Evolutionary conservation across 1,284 basidiomycete genomes (phyloP).

Genomic region (Pseudozyma flocculosa): DNA sequence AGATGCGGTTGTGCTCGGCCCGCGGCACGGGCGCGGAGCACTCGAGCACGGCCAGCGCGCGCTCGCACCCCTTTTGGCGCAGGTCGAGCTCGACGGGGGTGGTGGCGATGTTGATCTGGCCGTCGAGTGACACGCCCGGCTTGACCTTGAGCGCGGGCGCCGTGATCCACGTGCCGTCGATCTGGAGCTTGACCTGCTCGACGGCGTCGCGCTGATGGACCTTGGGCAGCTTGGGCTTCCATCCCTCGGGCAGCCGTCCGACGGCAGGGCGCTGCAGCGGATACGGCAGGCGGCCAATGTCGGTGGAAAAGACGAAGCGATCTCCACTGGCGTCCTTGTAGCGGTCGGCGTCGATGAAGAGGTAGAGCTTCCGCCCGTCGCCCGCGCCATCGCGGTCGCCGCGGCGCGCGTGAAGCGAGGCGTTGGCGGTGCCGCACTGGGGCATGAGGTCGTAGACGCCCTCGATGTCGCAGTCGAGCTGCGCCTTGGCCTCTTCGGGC

Average conservation of each 20-base stretch:
- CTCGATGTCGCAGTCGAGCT: conserved; percentile 77
- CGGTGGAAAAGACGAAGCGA: conserved; percentile 41
- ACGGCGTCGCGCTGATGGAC: conserved; percentile 11
- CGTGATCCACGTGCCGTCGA: conserved; percentile 30
- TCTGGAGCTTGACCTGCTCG: conserved; percentile 27
- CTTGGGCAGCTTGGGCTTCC: conserved; percentile 28
- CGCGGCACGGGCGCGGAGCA: conserved; percentile 28
- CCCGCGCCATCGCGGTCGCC: conserved; percentile 60
- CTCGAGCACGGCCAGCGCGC: conserved; percentile 25
- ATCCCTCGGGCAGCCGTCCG: conserved; percentile 30
- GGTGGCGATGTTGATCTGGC: conserved; percentile 23
- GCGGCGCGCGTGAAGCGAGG: conserved; percentile 75
- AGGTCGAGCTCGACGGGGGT: conserved; percentile 24
- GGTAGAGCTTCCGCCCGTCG: conserved; percentile 60
- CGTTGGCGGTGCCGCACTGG: conserved; percentile 84
- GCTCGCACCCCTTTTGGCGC: conserved; percentile 21
- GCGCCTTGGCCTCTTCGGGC: conserved; percentile 61
- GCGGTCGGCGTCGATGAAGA: conserved; percentile 44
- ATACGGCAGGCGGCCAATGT: conserved; percentile 38
- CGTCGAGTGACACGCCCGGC: conserved; percentile 15
- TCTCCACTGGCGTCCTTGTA: conserved; percentile 37
- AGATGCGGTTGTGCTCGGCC: conserved; percentile 27
- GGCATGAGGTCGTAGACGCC: conserved; percentile 77
- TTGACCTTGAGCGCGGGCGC: conserved; percentile 12
- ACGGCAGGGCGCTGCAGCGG: conserved; percentile 36